Percentiles rank a stretch among this genome's conserved stretches.
These are phyloP conservation scores for Venturia nashicola DNA, from an alignment of 2,329 filamentous ascomycete species.

Conservation along the genomic window DNA sequence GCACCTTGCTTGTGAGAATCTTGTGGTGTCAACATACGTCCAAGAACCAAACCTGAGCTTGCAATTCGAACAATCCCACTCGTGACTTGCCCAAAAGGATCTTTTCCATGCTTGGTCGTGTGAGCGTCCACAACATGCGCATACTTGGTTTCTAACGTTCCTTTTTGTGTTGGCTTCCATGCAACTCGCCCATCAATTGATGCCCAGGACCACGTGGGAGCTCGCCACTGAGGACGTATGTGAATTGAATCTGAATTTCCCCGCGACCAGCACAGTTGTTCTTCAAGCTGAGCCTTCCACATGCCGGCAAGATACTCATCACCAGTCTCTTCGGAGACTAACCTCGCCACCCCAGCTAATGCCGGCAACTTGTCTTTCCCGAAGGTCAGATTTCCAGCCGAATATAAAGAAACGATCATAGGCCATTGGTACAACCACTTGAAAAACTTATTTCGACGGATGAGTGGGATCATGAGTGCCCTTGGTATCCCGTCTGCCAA, in stretches of 20 bases:
- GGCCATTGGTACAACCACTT: constrained; percentile 1
- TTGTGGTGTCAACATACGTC: not conserved
- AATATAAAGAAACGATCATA: not conserved
- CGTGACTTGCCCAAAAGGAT: not conserved
- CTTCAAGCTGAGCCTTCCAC: not conserved
- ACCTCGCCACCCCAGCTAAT: not conserved
- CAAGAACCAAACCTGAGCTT: not conserved
- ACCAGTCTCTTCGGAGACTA: not conserved
- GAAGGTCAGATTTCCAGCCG: not conserved
- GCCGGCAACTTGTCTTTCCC: not conserved
- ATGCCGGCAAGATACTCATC: not conserved
- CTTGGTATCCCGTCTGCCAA: not conserved
- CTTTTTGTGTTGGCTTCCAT: not conserved
- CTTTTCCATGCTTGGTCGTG: not conserved
- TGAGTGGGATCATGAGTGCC: not conserved
- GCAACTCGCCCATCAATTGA: not conserved
- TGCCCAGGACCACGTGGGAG: not conserved
- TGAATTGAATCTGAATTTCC: not conserved
- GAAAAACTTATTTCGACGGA: not conserved
- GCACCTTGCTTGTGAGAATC: not conserved
- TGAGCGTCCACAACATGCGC: not conserved
- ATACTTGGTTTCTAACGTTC: not conserved
- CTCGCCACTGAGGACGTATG: not conserved
- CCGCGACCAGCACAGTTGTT: not conserved
- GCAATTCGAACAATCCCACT: not conserved